These are phyloP conservation scores for Mycena kentingensis DNA, from an alignment of 768 basidiomycete genomes.

Conservation along the genomic window DNA sequence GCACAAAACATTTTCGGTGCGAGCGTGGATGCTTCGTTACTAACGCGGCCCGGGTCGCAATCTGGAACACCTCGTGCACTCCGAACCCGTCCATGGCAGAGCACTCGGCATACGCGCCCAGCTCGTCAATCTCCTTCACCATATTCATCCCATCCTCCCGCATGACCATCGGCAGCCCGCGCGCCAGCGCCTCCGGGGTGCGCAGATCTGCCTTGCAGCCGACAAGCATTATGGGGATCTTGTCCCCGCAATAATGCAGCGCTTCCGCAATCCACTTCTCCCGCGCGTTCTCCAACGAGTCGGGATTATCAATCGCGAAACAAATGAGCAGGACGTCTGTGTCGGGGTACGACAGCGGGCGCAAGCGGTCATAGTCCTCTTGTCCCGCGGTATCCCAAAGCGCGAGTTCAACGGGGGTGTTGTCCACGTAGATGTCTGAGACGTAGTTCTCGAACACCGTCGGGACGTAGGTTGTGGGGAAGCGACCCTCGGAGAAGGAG, in stretches of 20 bases:
- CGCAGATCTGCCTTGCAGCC: slow-evolving; percentile 69
- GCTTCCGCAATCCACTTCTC: slow-evolving; percentile 74
- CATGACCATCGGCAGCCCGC: neutral
- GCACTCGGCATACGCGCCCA: slow-evolving; percentile 65
- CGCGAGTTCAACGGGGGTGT: slow-evolving; percentile 9
- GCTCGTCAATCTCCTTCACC: slow-evolving; percentile 18
- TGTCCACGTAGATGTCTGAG: slow-evolving; percentile 19
- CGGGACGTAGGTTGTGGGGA: slow-evolving; percentile 10
- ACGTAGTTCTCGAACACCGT: slow-evolving; percentile 19
- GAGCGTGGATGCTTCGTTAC: neutral
- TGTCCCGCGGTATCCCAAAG: slow-evolving; percentile 73
- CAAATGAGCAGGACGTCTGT: slow-evolving; percentile 84
- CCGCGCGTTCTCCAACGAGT: slow-evolving; percentile 77
- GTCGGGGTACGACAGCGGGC: slow-evolving; percentile 82
- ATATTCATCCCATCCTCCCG: slow-evolving; percentile 12
- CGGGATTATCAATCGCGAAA: slow-evolving; percentile 77
- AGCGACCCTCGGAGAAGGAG: slow-evolving; percentile 12
- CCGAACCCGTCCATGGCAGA: slow-evolving; percentile 78
- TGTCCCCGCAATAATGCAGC: slow-evolving; percentile 65
- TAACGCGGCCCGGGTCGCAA: slow-evolving; percentile 12
- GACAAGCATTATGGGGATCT: slow-evolving; percentile 70
- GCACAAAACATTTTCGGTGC: neutral
- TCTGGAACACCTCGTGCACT: slow-evolving; percentile 65
- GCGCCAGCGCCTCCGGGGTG: neutral
- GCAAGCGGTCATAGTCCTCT: slow-evolving; percentile 80